Percentiles rank a stretch among this genome's conserved stretches.
phyloP scores from a whole-genome alignment of 148 eudicot species.

The Nepenthes gracilis region DNA sequence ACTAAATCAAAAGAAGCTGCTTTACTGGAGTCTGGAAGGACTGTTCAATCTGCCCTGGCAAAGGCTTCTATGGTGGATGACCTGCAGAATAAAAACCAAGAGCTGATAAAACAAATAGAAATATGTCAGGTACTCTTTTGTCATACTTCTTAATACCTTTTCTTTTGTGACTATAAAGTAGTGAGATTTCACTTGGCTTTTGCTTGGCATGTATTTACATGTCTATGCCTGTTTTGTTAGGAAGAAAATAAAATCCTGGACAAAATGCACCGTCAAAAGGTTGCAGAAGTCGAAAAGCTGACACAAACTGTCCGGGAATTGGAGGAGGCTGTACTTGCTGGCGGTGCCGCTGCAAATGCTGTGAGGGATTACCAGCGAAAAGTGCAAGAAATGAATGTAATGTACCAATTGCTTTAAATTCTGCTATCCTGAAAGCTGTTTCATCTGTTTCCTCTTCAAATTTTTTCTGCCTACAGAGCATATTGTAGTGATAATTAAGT shows the following conservation, averaged over 20 bases:
- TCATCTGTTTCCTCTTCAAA: neutral
- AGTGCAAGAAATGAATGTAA: slow-evolving; percentile 84
- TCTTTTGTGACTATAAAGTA: neutral
- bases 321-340: slow-evolving; percentile 84
- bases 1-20: slow-evolving; percentile 85
- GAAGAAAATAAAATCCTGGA: slow-evolving; percentile 78
- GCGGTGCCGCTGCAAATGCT: slow-evolving; percentile 83
- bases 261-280: slow-evolving; percentile 69
- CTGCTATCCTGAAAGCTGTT: neutral
- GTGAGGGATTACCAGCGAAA: slow-evolving; percentile 74
- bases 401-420: neutral
- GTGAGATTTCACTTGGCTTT: neutral
- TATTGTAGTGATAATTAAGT: neutral
- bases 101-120: slow-evolving; percentile 76
- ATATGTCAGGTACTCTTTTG: slow-evolving; percentile 51
- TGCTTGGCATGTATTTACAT: neutral
- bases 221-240: slow-evolving; percentile 14
- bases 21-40: slow-evolving; percentile 66
- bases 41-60: slow-evolving; percentile 64
- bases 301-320: slow-evolving; percentile 68
- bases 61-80: slow-evolving; percentile 85
- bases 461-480: neutral
- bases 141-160: neutral
- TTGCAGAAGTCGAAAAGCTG: slow-evolving; percentile 74
- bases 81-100: slow-evolving; percentile 81